Conservation (phyloP, 1,284 basidiomycete genomes). For the Laetiporus sulphureus region DNA sequence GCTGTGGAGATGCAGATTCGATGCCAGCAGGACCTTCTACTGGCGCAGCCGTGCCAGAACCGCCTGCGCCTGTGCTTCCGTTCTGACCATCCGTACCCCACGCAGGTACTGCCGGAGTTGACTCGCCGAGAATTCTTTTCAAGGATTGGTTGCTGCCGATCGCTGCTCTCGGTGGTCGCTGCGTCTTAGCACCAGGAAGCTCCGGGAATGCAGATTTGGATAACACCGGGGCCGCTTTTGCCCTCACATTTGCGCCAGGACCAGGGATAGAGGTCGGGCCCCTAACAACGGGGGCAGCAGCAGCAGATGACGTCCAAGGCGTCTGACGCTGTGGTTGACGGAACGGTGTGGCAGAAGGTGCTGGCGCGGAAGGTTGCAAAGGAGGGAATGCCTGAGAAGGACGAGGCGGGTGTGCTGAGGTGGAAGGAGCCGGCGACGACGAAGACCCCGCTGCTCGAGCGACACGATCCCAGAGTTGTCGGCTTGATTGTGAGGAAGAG, state of each 20-base stretch:
- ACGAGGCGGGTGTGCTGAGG: slow-evolving; percentile 22
- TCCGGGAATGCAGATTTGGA: slow-evolving; percentile 66
- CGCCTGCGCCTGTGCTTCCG: slow-evolving; percentile 22
- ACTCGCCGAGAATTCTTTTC: slow-evolving; percentile 60
- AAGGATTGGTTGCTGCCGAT: slow-evolving; percentile 64
- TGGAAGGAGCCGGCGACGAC: slow-evolving; percentile 30
- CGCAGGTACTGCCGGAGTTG: slow-evolving; percentile 38
- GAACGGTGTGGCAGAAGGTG: slow-evolving; percentile 29
- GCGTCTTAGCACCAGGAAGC: slow-evolving; percentile 40
- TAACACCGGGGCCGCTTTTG: slow-evolving; percentile 35
- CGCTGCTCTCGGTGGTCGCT: slow-evolving; percentile 39
- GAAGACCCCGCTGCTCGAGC: slow-evolving; percentile 73
- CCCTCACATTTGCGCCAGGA: slow-evolving; percentile 21
- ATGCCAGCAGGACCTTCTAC: slow-evolving; percentile 15
- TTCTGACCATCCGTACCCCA: slow-evolving; percentile 54
- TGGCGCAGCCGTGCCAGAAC: slow-evolving; percentile 43
- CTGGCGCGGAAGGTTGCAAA: slow-evolving; percentile 27
- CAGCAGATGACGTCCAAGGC: slow-evolving; percentile 42
- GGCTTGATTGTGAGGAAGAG: slow-evolving; percentile 48
- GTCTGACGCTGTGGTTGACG: slow-evolving; percentile 45
- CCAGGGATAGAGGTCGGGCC: slow-evolving; percentile 24
- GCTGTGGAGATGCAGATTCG: slow-evolving; percentile 9
- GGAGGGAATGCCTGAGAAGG: slow-evolving; percentile 40
- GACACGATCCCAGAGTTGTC: slow-evolving; percentile 81
- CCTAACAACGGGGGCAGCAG: slow-evolving; percentile 17